Base-by-base conservation (phyloP, 163 green algal species). In the Chlorella variabilis region DNA sequence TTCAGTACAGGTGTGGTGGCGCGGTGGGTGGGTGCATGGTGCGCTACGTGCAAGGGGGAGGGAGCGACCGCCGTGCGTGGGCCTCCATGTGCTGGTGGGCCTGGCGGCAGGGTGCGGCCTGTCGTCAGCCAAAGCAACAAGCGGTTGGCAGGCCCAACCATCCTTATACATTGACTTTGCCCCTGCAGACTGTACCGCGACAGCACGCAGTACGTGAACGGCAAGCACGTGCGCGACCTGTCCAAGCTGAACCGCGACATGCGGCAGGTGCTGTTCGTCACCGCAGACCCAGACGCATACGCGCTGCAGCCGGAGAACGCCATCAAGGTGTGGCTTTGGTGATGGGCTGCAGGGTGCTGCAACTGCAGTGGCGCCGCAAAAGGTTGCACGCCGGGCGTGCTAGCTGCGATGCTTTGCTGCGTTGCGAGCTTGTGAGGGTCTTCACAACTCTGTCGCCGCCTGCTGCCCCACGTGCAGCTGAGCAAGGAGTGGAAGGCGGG, bases 221-320 rank as follows among this genome's bases (percentile, higher is more conserved):
- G 95, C 41, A 90, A 94, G 77, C 96, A 99, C 75, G 90, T 98
- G 73, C 86, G 96, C 33, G 97, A 99, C 88, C 86, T 99, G 80
- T 95, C 91, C 61, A 97, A 97, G 84, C 90, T 99, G 4, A 99
- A 99, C 89, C 87, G 97, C 0, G 95, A 98, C 87, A 87, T 96
- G 38, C 74, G 51, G 69, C 71, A 79, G 54, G 93, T 97, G 70
- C 75, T 94, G 49, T 86, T 93, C 48, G 67, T 95, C 49, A 91
- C 89, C 48, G 81, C 87, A 4, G 85, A 96, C 56, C 71, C 89
- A 9, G 84, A 94, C 54, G 90, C 94, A 0, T 94, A 88, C 62
- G 66, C 76, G 63, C 89, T 98, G 80, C 96, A 98, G 87, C 92
- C 93, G 6, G 94, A 97, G 42, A 99, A 98, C 82, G 85, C 93